These are phyloP conservation scores for Epichloe hybrida DNA, from an alignment of 2,329 filamentous ascomycete species.

Conservation along the genomic window DNA sequence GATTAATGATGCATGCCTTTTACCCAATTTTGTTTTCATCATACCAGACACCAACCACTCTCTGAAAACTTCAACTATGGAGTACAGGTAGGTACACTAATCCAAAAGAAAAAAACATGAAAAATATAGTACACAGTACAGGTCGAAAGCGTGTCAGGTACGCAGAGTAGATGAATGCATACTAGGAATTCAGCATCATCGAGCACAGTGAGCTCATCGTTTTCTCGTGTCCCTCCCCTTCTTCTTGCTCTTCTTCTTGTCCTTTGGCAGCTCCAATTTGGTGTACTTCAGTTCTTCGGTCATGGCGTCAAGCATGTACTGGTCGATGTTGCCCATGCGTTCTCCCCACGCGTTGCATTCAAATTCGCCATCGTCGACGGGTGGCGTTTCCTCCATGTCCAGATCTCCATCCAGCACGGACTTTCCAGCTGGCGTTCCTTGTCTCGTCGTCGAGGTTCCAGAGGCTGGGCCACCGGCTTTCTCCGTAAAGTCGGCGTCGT, in stretches of 20 bases:
- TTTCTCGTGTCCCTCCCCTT: conserved; percentile 45
- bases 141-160: background rate
- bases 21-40: background rate
- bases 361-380: conserved; percentile 20
- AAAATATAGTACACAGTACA: background rate
- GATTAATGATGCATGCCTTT: background rate
- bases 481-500: conserved; percentile 75
- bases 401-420: conserved; percentile 20
- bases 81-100: conserved; percentile 1
- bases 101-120: conserved; percentile 1
- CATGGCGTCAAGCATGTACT: conserved; percentile 63
- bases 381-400: conserved; percentile 15
- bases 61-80: background rate
- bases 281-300: conserved; percentile 44
- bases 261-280: conserved; percentile 48
- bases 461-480: conserved; percentile 34
- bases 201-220: conserved; percentile 14
- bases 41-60: background rate
- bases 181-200: background rate
- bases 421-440: conserved; percentile 35
- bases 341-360: conserved; percentile 48
- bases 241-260: conserved; percentile 49
- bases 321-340: conserved; percentile 50
- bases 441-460: conserved; percentile 35
- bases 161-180: too few species aligned